Evolutionary conservation across 345 rosid genomes (phyloP), one percentile per base, ranked within the genome.

Genomic region (Hypericum perforatum): DNA sequence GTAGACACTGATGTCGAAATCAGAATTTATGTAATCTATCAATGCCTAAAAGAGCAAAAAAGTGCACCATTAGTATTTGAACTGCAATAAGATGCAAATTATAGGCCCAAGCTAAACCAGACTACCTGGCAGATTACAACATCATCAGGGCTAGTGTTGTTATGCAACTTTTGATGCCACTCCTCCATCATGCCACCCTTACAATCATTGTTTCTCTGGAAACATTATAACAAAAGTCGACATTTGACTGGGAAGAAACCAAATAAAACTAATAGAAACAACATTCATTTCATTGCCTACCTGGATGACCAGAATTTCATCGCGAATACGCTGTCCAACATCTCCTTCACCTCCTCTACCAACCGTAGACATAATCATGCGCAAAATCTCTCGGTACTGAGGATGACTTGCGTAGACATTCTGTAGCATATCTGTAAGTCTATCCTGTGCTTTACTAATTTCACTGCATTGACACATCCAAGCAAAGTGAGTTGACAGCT

Each of bases 341-440:
- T 92, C 99, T 60, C 97, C 99, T 72, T 92, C 95, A 61, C 99
- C 99, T 42, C 99, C 99, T 59, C 99, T 79, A 53, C 99, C 99
- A 73, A 92, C 89, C 55, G 96, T 79, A 47, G 95, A 82, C 94
- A 92, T 42, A 69, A 92, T 82, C 91, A 92, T 82, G 16, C 94
- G 78, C 67, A 81, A 49, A 70, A 85, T 66, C 70, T 92, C 97
- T 54, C 85, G 74, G 64, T 80, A 67, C 70, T 80, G 77, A 43
- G 91, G 89, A 72, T 56, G 52, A 59, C 58, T 70, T 57, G 56
- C 57, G 64, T 82, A 92, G 42, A 75, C 63, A 53, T 77, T 74
- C 71, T 88, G 87, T 58, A 92, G 91, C 65, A 60, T 9, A 60
- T 79, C 82, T 45, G 95, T 92, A 43, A 92, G 86, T 74, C 99